Percentiles rank a stretch among this genome's conserved stretches.
These are phyloP conservation scores for Eucalyptus marginata DNA, from an alignment of 345 rosid species.

Conservation along the genomic window DNA sequence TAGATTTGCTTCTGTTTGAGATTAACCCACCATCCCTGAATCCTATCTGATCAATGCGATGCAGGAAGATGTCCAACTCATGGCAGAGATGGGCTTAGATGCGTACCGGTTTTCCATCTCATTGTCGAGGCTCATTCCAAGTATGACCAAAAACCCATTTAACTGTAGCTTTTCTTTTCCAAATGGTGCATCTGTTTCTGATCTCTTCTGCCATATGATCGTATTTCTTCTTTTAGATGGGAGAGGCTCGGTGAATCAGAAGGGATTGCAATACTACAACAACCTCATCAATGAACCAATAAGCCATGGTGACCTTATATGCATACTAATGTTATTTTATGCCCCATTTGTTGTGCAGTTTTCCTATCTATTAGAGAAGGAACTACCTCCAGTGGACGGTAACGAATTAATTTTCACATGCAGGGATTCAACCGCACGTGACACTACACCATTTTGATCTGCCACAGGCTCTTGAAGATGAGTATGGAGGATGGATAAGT, in stretches of 20 bases:
- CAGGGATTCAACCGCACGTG: constrained; percentile 27
- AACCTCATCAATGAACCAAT: constrained; percentile 1
- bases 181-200: not conserved
- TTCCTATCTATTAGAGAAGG: not conserved
- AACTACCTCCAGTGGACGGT: not conserved
- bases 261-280: constrained; percentile 3
- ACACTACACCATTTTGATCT: constrained; percentile 6
- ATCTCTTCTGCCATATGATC: not conserved
- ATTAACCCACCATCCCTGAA: not conserved
- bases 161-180: not conserved
- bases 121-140: constrained; percentile 19
- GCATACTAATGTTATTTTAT: not conserved
- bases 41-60: not conserved
- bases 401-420: not conserved
- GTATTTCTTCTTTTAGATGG: constrained; percentile 1
- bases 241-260: constrained; percentile 3
- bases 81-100: constrained; percentile 12
- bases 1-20: not conserved
- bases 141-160: not conserved
- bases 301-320: not conserved
- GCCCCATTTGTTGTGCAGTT: too few relatives aligned
- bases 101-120: constrained; percentile 16
- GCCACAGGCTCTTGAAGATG: constrained; percentile 6
- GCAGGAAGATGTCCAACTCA: constrained; percentile 19
- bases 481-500: constrained; percentile 10